These are phyloP conservation scores for Amanita subjunquillea DNA, from an alignment of 768 basidiomycete genomes.

Conservation along the genomic window DNA sequence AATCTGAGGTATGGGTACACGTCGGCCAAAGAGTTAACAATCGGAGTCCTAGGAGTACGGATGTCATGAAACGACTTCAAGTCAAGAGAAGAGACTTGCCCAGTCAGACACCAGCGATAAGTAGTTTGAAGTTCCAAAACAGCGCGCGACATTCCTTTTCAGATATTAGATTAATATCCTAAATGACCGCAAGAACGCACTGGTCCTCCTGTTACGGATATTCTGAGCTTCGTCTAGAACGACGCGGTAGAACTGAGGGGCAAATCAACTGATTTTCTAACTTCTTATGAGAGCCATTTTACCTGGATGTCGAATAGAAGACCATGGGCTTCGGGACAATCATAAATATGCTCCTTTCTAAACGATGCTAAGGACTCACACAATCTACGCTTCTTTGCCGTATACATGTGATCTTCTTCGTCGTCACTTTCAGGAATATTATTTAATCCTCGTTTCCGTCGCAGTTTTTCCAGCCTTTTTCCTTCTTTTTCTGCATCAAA, in stretches of 20 bases:
- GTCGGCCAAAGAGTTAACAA: constrained; percentile 53
- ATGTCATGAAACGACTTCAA: background rate
- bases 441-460: constrained; percentile 21
- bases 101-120: constrained; percentile 63
- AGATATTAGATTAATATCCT: background rate
- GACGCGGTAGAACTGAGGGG: constrained; percentile 36
- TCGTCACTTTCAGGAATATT: constrained; percentile 27
- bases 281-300: constrained; percentile 4
- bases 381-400: constrained; percentile 20
- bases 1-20: constrained; percentile 38
- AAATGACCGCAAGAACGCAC: constrained; percentile 18
- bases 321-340: constrained; percentile 21
- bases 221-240: constrained; percentile 50
- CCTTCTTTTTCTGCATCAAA: constrained; percentile 39
- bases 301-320: constrained; percentile 42
- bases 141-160: constrained; percentile 39
- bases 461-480: constrained; percentile 27
- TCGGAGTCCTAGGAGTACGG: constrained; percentile 36
- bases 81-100: constrained; percentile 21
- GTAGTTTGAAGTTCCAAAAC: constrained; percentile 39
- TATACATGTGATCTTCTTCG: constrained; percentile 20
- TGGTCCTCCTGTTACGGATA: constrained; percentile 38
- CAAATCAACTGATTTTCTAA: background rate
- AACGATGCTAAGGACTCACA: constrained; percentile 16
- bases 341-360: background rate